Percentiles rank a stretch among this genome's conserved stretches.
Evolutionary conservation across 2,329 filamentous ascomycete genomes (phyloP).

Genomic region (Alternaria brassicicola): DNA sequence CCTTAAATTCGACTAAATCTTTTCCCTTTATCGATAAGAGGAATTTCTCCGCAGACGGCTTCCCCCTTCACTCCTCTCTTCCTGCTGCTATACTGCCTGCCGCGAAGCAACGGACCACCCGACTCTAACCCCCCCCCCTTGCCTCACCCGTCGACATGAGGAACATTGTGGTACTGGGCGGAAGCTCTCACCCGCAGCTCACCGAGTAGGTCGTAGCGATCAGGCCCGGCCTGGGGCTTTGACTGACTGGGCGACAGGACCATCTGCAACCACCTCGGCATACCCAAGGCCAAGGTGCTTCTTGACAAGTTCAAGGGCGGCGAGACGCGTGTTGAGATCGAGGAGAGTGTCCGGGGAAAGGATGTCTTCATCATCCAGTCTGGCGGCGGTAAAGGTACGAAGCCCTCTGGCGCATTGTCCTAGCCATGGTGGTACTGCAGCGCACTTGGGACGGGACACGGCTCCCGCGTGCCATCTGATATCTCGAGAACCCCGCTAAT

Average conservation of each 20-base stretch:
- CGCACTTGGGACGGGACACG: neutral
- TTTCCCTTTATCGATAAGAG: conserved; percentile 15
- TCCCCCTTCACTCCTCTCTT: conserved; percentile 9
- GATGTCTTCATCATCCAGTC: conserved; percentile 98
- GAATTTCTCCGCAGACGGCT: conserved; percentile 8
- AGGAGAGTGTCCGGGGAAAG: conserved; percentile 95
- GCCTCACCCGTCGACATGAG: conserved; percentile 78
- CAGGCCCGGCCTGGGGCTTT: neutral
- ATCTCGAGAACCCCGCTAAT: conserved; percentile 23
- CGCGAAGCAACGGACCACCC: conserved; percentile 6
- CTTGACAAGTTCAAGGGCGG: conserved; percentile 93
- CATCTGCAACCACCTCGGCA: conserved; percentile 86
- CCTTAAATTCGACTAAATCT: conserved; percentile 2
- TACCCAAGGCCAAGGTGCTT: conserved; percentile 82
- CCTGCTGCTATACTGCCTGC: conserved; percentile 12
- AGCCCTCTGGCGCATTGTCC: neutral
- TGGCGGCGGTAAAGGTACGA: conserved; percentile 71
- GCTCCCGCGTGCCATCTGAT: neutral
- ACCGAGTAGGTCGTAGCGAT: conserved; percentile 60
- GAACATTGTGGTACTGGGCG: conserved; percentile 92
- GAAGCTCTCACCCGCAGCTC: conserved; percentile 88
- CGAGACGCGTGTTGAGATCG: conserved; percentile 92
- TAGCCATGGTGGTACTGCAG: conserved; percentile 6
- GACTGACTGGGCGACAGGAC: conserved; percentile 48
- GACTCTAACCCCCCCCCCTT: neutral